phyloP scores from a whole-genome alignment of 345 rosid genomes.

The Aegle marmelos region DNA sequence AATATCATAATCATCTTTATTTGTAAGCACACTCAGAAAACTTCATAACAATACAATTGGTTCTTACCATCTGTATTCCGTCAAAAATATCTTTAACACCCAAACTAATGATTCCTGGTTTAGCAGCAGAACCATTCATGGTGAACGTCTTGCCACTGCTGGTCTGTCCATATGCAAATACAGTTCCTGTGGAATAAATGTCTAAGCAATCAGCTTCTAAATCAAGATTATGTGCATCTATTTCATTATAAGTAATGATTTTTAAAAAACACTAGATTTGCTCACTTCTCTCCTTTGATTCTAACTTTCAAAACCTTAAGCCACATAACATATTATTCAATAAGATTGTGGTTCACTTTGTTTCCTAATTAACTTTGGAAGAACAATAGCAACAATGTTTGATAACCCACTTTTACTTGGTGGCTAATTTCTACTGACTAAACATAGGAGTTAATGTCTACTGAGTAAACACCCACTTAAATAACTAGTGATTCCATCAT shows the following conservation, averaged over 20 bases:
- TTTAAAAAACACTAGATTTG: too few species aligned
- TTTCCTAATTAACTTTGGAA: not conserved
- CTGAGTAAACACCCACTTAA: not conserved
- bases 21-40: not conserved
- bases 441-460: not conserved
- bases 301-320: too few species aligned
- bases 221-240: not conserved
- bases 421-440: not conserved
- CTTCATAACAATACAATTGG: not conserved
- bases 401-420: not conserved
- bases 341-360: not conserved
- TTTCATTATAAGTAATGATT: too few species aligned
- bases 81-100: constrained; percentile 74
- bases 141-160: constrained; percentile 98
- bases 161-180: constrained; percentile 97
- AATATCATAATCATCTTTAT: constrained; percentile 1
- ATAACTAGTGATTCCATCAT: not conserved
- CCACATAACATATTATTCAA: too few species aligned
- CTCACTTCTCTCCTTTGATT: not conserved
- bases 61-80: constrained; percentile 45
- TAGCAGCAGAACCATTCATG: constrained; percentile 80
- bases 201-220: not conserved
- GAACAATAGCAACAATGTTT: not conserved
- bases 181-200: constrained; percentile 51
- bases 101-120: constrained; percentile 75